Percentiles rank a stretch among this genome's conserved stretches.
phyloP scores from a whole-genome alignment of 2,329 filamentous ascomycete species.

The Xylariales sp. region DNA sequence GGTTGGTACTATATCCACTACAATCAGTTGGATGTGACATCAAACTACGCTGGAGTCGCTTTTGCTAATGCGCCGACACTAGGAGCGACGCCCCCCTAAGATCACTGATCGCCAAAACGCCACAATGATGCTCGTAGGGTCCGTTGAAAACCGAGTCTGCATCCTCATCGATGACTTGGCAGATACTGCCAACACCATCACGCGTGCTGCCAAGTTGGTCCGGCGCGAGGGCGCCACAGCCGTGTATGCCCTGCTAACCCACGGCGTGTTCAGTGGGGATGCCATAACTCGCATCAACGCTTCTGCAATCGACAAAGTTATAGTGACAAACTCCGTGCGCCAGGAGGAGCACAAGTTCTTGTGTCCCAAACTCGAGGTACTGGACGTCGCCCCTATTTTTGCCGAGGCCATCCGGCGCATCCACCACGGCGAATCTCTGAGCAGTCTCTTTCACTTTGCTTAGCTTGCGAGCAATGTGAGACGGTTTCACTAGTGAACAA shows the following conservation, averaged over 20 bases:
- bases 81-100: constrained; percentile 86
- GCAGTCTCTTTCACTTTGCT: constrained; percentile 85
- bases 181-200: constrained; percentile 96
- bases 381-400: constrained; percentile 89
- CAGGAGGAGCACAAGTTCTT: constrained; percentile 73
- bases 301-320: constrained; percentile 85
- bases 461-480: no score
- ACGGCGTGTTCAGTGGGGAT: constrained; percentile 92
- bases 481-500: no score
- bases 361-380: constrained; percentile 85
- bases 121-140: constrained; percentile 92
- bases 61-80: no score
- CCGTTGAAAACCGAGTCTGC: constrained; percentile 74
- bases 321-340: constrained; percentile 93
- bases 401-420: constrained; percentile 94
- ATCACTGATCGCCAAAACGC: constrained; percentile 87
- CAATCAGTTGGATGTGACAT: no score
- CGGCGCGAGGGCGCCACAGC: constrained; percentile 92
- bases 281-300: constrained; percentile 92
- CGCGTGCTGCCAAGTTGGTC: constrained; percentile 89
- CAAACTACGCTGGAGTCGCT: no score
- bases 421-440: constrained; percentile 97
- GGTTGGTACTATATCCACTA: no score
- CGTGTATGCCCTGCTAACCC: constrained; percentile 85
- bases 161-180: constrained; percentile 93